Conservation (phyloP, 345 rosid genomes). For the Trapa incisa region DNA sequence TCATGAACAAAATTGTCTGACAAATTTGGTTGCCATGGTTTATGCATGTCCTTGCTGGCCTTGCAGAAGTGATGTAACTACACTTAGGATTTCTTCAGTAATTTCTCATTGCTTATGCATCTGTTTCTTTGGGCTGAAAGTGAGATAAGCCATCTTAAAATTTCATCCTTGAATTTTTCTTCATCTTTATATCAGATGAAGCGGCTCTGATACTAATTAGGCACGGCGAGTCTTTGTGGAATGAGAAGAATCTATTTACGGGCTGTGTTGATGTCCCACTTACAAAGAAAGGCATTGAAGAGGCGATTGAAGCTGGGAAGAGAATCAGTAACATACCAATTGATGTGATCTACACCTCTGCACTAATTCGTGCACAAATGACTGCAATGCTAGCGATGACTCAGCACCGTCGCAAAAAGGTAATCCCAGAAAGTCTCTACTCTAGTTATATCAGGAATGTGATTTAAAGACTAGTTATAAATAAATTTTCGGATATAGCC, state of each 20-base stretch:
- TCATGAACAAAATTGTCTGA: not conserved
- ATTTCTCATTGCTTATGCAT: not conserved
- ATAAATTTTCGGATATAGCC: not conserved
- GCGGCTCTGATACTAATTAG: constrained; percentile 77
- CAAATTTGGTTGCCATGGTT: not conserved
- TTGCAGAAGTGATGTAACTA: not conserved
- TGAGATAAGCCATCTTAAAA: not conserved
- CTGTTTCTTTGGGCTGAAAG: constrained; percentile 9
- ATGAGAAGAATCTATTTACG: constrained; percentile 90
- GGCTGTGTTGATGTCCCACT: constrained; percentile 98
- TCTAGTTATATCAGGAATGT: not conserved
- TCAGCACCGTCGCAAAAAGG: constrained; percentile 91
- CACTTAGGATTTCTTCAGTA: not conserved
- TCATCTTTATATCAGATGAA: constrained; percentile 39
- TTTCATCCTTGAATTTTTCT: not conserved
- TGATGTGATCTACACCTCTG: constrained; percentile 81
- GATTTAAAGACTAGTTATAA: not conserved
- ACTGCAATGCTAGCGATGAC: constrained; percentile 99
- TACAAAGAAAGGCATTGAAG: constrained; percentile 82
- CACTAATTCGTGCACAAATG: constrained; percentile 95
- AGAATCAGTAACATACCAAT: constrained; percentile 91
- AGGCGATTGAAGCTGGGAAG: constrained; percentile 98
- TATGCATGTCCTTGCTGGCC: not conserved
- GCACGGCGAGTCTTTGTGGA: constrained; percentile 97
- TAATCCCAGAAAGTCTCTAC: constrained; percentile 11